Percentiles rank a stretch among this genome's conserved stretches.
These are phyloP conservation scores for Dioszegia crocea DNA, from an alignment of 768 basidiomycete species.

Conservation along the genomic window DNA sequence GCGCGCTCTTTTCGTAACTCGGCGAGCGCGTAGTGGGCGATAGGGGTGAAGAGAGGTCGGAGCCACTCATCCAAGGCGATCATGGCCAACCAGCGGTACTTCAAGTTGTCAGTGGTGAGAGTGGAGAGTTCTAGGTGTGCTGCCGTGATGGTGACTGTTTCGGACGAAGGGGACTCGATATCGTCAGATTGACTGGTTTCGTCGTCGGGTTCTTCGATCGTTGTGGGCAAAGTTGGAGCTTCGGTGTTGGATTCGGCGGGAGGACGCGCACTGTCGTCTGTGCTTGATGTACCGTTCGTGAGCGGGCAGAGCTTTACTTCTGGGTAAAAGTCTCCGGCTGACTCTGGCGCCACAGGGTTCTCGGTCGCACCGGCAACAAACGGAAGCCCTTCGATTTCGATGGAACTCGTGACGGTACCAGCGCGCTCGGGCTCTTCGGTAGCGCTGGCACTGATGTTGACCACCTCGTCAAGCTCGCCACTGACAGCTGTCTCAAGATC, in stretches of 20 bases:
- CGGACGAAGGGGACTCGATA: background rate
- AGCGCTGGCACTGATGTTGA: too few species aligned
- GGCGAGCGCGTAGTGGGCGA: constrained; percentile 18
- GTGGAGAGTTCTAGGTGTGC: background rate
- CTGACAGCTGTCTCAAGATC: too few species aligned
- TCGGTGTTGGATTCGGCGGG: background rate
- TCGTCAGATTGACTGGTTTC: background rate
- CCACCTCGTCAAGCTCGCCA: too few species aligned
- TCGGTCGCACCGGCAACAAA: too few species aligned
- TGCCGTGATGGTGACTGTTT: background rate
- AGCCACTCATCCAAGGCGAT: constrained; percentile 28
- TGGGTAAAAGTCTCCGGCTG: too few species aligned
- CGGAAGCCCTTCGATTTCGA: too few species aligned
- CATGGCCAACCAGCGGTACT: constrained; percentile 17
- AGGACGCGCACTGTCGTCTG: too few species aligned
- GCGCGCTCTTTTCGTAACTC: constrained; percentile 11
- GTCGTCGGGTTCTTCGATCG: constrained; percentile 2
- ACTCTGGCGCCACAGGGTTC: too few species aligned
- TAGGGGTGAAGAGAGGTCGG: constrained; percentile 23
- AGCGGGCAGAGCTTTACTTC: too few species aligned
- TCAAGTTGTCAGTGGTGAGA: background rate
- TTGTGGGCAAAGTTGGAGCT: background rate
- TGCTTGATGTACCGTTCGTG: too few species aligned
- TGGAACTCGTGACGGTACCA: too few species aligned
- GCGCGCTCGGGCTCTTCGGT: too few species aligned